Evolutionary conservation across 768 basidiomycete genomes (phyloP).

Genomic region (Suillus ampliporus): DNA sequence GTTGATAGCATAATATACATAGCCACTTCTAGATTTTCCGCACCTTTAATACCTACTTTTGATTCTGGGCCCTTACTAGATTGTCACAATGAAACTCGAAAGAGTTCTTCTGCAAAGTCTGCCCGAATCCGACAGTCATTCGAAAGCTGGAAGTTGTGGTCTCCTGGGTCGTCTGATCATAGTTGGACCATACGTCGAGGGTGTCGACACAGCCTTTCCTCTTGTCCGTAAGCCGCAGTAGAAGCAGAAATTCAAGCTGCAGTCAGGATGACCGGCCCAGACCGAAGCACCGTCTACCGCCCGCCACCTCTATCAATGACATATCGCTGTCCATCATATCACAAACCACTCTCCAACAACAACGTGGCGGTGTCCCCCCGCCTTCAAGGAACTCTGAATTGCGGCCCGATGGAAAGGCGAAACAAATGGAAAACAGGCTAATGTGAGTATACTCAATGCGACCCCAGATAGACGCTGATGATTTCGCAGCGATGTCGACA

Average conservation of each 20-base stretch:
- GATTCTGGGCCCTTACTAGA: too few relatives aligned
- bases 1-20: too few relatives aligned
- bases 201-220: slow-evolving; percentile 53
- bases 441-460: slow-evolving; percentile 26
- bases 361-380: background rate
- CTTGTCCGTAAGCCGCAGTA: slow-evolving; percentile 63
- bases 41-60: too few relatives aligned
- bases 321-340: slow-evolving; percentile 37
- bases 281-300: slow-evolving; percentile 68
- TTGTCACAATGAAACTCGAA: too few relatives aligned
- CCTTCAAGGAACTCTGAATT: slow-evolving; percentile 24
- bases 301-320: slow-evolving; percentile 46
- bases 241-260: slow-evolving; percentile 55
- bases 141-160: slow-evolving; percentile 34
- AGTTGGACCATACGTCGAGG: slow-evolving; percentile 41
- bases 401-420: slow-evolving; percentile 43
- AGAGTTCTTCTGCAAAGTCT: too few relatives aligned
- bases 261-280: slow-evolving; percentile 60
- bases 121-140: too few relatives aligned
- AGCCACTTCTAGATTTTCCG: too few relatives aligned
- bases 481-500: slow-evolving; percentile 24
- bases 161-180: slow-evolving; percentile 50
- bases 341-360: slow-evolving; percentile 35
- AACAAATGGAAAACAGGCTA: slow-evolving; percentile 44
- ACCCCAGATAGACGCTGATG: slow-evolving; percentile 15